Percentiles rank a stretch among this genome's conserved stretches.
Conservation (phyloP, 192 early-diverging fungal genomes). For the Entomortierella beljakovae region DNA sequence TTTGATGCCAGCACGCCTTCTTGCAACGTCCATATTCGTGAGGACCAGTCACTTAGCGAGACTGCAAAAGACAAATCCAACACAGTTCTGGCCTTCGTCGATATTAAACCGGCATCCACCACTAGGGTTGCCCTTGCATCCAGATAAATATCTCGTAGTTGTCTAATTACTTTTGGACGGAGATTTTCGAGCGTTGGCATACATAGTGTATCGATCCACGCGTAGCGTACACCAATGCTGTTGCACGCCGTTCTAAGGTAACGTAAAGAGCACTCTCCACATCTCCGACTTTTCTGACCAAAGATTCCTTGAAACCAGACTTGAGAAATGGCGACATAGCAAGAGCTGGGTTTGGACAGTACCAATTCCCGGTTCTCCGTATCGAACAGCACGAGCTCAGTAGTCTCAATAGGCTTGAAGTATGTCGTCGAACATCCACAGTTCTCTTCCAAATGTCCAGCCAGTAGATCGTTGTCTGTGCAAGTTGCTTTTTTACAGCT, state of each 20-base stretch:
- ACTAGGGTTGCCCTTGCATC: conserved; percentile 7
- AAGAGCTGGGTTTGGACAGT: neutral
- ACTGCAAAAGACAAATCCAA: conserved; percentile 17
- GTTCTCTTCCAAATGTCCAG: conserved; percentile 9
- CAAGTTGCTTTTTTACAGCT: conserved; percentile 1
- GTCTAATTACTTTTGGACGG: conserved; percentile 7
- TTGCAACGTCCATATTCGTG: conserved; percentile 16
- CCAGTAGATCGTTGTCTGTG: neutral
- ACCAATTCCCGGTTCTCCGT: neutral
- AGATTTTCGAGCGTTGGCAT: neutral
- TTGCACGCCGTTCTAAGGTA: neutral
- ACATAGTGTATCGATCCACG: conserved; percentile 2
- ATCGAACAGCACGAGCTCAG: conserved; percentile 17
- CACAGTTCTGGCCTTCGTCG: conserved; percentile 1
- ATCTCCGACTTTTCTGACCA: conserved; percentile 13
- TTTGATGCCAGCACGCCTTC: conserved; percentile 19
- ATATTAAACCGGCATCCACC: conserved; percentile 18
- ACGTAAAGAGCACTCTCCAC: conserved; percentile 10
- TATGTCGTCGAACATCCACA: neutral
- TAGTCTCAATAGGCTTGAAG: conserved; percentile 11
- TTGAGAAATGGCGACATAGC: conserved; percentile 14
- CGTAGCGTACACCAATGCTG: conserved; percentile 12
- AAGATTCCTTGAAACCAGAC: conserved; percentile 27
- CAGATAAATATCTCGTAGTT: conserved; percentile 13
- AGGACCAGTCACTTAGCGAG: conserved; percentile 15